Evolutionary conservation across 2,329 filamentous ascomycete species (phyloP).

Genomic region (Aspergillus tamarii): DNA sequence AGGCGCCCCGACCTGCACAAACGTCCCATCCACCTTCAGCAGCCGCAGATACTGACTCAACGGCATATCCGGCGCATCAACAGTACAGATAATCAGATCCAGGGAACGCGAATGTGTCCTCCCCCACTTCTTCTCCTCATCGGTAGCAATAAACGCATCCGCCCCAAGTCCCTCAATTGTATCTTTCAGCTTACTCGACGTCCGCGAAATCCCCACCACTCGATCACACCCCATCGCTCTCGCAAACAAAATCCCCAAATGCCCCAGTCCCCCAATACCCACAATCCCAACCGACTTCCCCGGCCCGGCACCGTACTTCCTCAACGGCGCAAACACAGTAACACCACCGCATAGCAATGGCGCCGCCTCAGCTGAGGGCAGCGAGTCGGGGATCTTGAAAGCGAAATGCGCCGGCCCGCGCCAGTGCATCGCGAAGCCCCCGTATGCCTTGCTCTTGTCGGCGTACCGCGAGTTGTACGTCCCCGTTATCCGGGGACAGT

Average conservation of each 20-base stretch:
- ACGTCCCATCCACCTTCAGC: conserved; percentile 61
- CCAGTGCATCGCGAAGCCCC: conserved; percentile 63
- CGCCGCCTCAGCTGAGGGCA: conserved; percentile 58
- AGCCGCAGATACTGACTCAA: conserved; percentile 64
- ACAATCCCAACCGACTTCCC: conserved; percentile 73
- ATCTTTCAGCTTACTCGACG: conserved; percentile 54
- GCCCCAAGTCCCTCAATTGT: conserved; percentile 57
- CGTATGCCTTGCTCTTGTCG: conserved; percentile 40
- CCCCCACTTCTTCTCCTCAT: conserved; percentile 59
- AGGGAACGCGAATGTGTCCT: conserved; percentile 52
- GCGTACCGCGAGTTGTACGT: conserved; percentile 43
- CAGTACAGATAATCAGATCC: conserved; percentile 61
- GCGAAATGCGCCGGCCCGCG: conserved; percentile 63
- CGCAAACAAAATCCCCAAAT: conserved; percentile 73
- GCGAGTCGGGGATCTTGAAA: conserved; percentile 56
- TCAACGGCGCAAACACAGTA: conserved; percentile 71
- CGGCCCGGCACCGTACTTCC: conserved; percentile 67
- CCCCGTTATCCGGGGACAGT: conserved; percentile 41
- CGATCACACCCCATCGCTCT: conserved; percentile 70
- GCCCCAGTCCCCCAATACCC: conserved; percentile 73
- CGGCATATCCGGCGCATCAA: conserved; percentile 65
- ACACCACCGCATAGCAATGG: conserved; percentile 80
- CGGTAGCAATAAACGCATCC: conserved; percentile 59
- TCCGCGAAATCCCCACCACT: conserved; percentile 60
- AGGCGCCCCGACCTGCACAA: conserved; percentile 69